Conservation (phyloP, 1,284 basidiomycete genomes). For the Phenoliferia sp. region DNA sequence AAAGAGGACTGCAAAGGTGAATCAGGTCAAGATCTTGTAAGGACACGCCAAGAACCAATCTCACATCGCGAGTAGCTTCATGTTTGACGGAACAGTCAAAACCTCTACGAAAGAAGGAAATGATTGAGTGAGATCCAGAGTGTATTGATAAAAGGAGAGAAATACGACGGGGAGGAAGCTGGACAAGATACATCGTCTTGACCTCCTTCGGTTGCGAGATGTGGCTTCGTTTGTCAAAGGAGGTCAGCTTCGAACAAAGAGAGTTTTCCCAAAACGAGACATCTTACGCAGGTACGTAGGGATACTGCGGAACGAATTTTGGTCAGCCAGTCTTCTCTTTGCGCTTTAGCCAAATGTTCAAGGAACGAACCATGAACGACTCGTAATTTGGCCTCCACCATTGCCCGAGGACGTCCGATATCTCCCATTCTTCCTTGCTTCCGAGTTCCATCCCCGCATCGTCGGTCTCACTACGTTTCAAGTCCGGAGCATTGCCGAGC, state of each 20-base stretch:
- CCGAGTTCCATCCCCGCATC: background rate
- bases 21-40: background rate
- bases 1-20: conserved; percentile 57
- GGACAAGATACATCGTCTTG: conserved; percentile 92
- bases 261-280: too few relatives aligned
- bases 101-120: conserved; percentile 58
- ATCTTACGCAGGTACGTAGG: conserved; percentile 73
- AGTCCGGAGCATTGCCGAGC: conserved; percentile 51
- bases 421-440: conserved; percentile 69
- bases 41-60: background rate
- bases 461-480: conserved; percentile 8
- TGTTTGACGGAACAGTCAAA: conserved; percentile 93
- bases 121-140: background rate
- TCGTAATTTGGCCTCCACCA: conserved; percentile 99
- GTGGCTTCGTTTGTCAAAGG: conserved; percentile 49
- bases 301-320: conserved; percentile 61
- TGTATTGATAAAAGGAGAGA: background rate
- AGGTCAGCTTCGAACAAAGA: background rate
- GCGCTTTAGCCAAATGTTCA: too few relatives aligned
- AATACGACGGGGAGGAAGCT: conserved; percentile 63
- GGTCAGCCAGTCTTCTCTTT: background rate
- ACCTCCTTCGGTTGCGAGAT: conserved; percentile 96
- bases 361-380: conserved; percentile 81
- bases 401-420: conserved; percentile 86
- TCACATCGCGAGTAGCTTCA: conserved; percentile 71